Conservation (phyloP, 495 filamentous ascomycete genomes). For the Lasiosphaeria miniovina region DNA sequence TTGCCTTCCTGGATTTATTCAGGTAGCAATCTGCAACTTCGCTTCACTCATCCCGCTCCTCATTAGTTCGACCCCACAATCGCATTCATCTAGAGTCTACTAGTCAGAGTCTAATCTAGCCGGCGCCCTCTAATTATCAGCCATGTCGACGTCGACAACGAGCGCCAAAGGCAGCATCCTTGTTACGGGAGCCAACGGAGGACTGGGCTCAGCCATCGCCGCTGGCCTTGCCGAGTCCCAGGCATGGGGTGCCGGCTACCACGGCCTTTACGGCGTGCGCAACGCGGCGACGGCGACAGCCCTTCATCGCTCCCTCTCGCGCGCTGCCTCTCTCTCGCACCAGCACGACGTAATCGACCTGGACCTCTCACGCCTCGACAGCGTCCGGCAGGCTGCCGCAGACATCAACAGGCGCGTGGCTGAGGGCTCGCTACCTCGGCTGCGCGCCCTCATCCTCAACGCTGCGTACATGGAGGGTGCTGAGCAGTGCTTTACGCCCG, state of each 20-base stretch:
- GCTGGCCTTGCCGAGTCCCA: neutral
- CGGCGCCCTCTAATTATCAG: no score
- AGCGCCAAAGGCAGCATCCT: neutral
- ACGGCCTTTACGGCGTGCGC: neutral
- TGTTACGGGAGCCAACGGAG: neutral
- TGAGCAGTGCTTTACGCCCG: neutral
- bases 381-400: neutral
- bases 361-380: neutral
- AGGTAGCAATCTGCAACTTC: no score
- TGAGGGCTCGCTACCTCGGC: neutral
- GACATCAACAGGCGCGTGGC: conserved; percentile 1
- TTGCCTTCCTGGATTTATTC: no score
- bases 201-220: neutral
- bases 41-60: no score
- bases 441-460: neutral
- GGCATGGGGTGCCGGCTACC: neutral
- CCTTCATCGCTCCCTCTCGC: neutral
- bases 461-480: neutral
- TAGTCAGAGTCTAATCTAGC: no score
- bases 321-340: neutral
- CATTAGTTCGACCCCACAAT: no score
- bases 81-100: no score
- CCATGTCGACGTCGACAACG: neutral
- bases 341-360: neutral
- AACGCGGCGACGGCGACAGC: neutral